A percentile compares a stretch with the other conserved stretches of the same genome.
Conservation (phyloP, 805 yeast species). For the Nakazawaea pomicola region DNA sequence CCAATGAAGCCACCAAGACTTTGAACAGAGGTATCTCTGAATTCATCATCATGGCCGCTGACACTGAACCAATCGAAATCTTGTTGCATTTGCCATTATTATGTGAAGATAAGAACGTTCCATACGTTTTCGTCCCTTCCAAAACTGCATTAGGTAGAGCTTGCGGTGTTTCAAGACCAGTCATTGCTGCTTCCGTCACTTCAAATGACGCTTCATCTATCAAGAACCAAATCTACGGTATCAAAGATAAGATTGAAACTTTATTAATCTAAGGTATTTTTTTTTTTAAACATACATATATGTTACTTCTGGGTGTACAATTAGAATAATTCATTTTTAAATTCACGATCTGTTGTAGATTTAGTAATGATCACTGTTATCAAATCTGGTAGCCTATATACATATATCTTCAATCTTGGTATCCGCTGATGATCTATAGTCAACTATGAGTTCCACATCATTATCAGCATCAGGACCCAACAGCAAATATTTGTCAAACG, state of each 20-base stretch:
- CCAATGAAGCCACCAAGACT: constrained; percentile 99
- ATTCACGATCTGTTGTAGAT: too few relatives aligned
- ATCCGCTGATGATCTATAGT: too few relatives aligned
- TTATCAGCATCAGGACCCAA: too few relatives aligned
- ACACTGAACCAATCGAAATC: constrained; percentile 98
- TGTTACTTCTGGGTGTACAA: constrained; percentile 2
- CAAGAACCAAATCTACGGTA: constrained; percentile 93
- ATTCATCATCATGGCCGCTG: constrained; percentile 99
- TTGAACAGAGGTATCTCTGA: constrained; percentile 99
- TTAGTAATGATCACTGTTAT: too few relatives aligned
- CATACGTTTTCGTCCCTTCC: constrained; percentile 97
- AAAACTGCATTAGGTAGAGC: constrained; percentile 99
- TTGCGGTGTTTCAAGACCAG: constrained; percentile 99
- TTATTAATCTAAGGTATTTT: constrained; percentile 63
- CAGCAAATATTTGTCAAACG: too few relatives aligned
- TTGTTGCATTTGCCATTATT: constrained; percentile 93
- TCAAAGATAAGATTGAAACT: constrained; percentile 99
- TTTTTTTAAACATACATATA: too few relatives aligned
- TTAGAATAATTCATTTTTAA: constrained; percentile 1
- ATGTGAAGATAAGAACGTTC: constrained; percentile 99
- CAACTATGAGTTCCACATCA: too few relatives aligned
- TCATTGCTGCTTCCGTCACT: constrained; percentile 96
- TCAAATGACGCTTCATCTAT: constrained; percentile 97
- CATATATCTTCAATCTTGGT: too few relatives aligned
- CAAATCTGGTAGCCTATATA: too few relatives aligned